Base-by-base conservation (phyloP, 2,329 filamentous ascomycete genomes). In the Paecilomyces niveus region DNA sequence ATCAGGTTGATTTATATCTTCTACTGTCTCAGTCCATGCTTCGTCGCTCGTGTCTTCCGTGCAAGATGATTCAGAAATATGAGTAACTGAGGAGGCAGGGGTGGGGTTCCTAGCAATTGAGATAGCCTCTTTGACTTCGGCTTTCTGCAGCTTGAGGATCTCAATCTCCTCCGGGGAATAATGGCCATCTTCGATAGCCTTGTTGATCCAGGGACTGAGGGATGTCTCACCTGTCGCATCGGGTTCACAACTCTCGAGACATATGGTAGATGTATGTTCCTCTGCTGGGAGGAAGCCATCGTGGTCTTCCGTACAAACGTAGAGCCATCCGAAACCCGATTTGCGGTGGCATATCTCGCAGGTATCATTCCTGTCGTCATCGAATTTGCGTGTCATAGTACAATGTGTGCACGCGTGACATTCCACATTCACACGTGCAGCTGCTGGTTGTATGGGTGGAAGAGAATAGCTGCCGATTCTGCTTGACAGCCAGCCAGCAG, bases 301-400 rank as follows among this genome's bases (percentile, higher is more conserved):
- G 10, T 76, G 76, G 65, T 92, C 89, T 68, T 89, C 84, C 11
- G 80, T 83, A 71, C 90, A 94, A 59, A 82, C 79, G 71, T 90
- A 94, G 22, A 94, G 74, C 83, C 88, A 94, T 26, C 89, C 88
- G 56, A 87, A 78, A 15, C 79, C 73, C 0, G 87, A 83, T 1
- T 72, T 71, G 49, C 75, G 74, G 45, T 76, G 75, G 65, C 90
- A 94, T 24, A 79, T 68, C 7, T 80, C 73, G 73, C 90, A 94
- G 18, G 70, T 67, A 29, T 78, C 69, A 21, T 73, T 59, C 33
- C 81, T 81, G 65, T 86, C 59, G 1, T 64, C 55, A 54, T 69
- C 70, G 58, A 64, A 89, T 52, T 90, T 71, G 29, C 87, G 84
- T 9, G 84, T 83, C 81, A 91, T 86, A 57, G 81, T 85, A 53